Base-by-base conservation (phyloP, 2,329 filamentous ascomycete species). In the Mycosphaerelloides madeirae region DNA sequence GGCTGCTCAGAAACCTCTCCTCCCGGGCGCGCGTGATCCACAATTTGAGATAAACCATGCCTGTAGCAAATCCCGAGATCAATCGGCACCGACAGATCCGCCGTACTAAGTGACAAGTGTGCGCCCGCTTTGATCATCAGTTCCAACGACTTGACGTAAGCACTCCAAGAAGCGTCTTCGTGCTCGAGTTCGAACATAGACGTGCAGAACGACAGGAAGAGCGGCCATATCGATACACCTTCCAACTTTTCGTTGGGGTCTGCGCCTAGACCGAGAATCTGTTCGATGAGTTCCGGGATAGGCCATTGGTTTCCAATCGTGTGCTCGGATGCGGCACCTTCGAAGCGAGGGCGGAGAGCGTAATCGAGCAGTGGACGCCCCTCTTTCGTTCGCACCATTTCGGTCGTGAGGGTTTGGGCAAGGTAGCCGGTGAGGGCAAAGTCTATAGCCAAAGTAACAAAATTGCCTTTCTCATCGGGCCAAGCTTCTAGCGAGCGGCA, bases 321-420 rank as follows among this genome's bases (percentile, higher is more conserved):
- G 15, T 35, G 16, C 6, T 12, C 15, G n/a, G 19, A 19, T 2
- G 33, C 19, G 11, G 22, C 32, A 9, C 12, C 9, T 8, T n/a
- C 38, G 14, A 38, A 43, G 12, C 40, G 32, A 19, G 33, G 32
- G 5, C 41, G 22, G 5, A 43, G 33, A 18, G 31, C 33, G 16
- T 43, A 37, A 28, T 43, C 41, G 15, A 43, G 41, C 16, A 43
- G 18, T 14, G 41, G 41, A 8, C 41, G 32, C 9, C 33, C 41
- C 13, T 14, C 18, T 13, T 43, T 43, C 22, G 25, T 22, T 29
- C 33, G 41, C 15, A 43, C 32, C 6, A 19, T 19, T 14, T n/a
- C 22, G 12, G 18, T 9, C 4, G 41, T 43, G 7, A 43, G 41
- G 11, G 15, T 29, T 14, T 31, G 33, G 13, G n/a, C 15, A 9